Evolutionary conservation across 73 alveolate genomes (phyloP).

Genomic region (Paramecium biaurelia): DNA sequence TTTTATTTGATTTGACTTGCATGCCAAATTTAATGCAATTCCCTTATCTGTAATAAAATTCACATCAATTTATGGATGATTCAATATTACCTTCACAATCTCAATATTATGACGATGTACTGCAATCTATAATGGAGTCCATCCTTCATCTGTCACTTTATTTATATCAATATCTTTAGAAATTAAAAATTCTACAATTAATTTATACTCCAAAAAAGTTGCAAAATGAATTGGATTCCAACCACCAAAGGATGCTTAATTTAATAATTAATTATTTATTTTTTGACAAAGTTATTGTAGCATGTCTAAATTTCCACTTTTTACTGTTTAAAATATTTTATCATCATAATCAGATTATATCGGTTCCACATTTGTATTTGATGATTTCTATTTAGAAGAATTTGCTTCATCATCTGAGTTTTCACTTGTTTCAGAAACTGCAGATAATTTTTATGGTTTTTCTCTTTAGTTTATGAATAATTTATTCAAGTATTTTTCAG

Average conservation of each 20-base stretch:
- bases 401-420: conserved; percentile 11
- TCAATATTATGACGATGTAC: neutral
- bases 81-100: neutral
- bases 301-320: neutral
- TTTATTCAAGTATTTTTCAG: neutral
- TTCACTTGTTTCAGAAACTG: conserved; percentile 43
- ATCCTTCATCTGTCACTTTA: conserved; percentile 46
- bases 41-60: conserved; percentile 8
- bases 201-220: neutral
- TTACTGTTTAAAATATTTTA: neutral
- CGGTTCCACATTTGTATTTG: neutral
- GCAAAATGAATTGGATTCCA: conserved; percentile 58
- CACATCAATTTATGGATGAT: conserved; percentile 28
- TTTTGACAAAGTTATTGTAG: neutral
- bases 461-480: neutral
- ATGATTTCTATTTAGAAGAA: neutral
- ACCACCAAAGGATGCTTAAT: conserved; percentile 37
- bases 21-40: conserved; percentile 6
- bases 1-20: neutral
- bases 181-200: neutral
- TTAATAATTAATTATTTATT: neutral
- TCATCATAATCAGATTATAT: neutral
- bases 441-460: neutral
- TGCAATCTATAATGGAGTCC: conserved; percentile 34
- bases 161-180: conserved; percentile 8